phyloP scores from a whole-genome alignment of 768 basidiomycete species.

The Glaciozyma martinii region DNA sequence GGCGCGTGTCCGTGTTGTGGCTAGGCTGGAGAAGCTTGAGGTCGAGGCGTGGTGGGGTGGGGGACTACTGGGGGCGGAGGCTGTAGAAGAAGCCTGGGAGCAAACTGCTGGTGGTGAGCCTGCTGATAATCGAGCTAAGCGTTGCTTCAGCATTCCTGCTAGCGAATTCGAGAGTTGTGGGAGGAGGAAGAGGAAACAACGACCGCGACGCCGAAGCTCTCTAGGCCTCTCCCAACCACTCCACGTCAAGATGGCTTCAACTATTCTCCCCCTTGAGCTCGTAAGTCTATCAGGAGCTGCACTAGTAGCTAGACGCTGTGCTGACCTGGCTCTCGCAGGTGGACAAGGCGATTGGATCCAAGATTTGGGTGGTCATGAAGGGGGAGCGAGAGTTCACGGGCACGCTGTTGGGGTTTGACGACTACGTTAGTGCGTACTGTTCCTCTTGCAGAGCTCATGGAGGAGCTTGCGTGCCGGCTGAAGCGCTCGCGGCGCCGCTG shows the following conservation, averaged over 20 bases:
- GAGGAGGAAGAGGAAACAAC: too few relatives aligned
- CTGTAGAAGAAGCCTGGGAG: too few relatives aligned
- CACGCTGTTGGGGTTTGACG: constrained; percentile 89
- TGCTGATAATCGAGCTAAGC: too few relatives aligned
- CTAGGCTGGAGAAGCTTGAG: background rate
- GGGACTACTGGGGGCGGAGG: background rate
- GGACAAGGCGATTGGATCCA: constrained; percentile 92
- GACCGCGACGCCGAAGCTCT: background rate
- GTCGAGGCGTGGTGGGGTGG: background rate
- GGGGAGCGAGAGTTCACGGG: constrained; percentile 89
- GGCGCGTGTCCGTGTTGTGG: too few relatives aligned
- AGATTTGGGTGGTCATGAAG: constrained; percentile 98
- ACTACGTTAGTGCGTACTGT: constrained; percentile 87
- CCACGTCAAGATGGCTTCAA: constrained; percentile 6
- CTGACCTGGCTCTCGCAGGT: constrained; percentile 37
- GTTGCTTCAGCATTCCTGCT: too few relatives aligned
- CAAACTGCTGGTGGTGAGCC: too few relatives aligned
- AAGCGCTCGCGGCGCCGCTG: too few relatives aligned
- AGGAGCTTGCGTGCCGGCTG: too few relatives aligned
- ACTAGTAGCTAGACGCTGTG: too few relatives aligned
- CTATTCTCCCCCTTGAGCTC: constrained; percentile 50
- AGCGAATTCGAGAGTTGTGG: too few relatives aligned
- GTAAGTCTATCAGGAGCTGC: constrained; percentile 35
- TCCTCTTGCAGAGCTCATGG: background rate
- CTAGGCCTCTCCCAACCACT: background rate